phyloP scores from a whole-genome alignment of 306 rosid species.

The Begonia loranthoides region DNA sequence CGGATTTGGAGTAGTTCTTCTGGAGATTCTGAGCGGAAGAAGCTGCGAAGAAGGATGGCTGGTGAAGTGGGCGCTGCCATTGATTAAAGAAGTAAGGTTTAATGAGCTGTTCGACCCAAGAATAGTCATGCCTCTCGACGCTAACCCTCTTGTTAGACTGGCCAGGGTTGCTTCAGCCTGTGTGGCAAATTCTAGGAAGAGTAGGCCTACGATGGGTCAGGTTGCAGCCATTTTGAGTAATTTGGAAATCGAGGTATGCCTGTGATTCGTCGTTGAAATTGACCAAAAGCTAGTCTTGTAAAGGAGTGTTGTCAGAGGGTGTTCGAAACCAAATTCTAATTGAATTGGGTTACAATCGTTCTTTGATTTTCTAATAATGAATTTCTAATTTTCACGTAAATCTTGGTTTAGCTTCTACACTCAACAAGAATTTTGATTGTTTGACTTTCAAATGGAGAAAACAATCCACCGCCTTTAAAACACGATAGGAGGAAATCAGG shows the following conservation, averaged over 20 bases:
- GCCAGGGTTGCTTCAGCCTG: conserved; percentile 84
- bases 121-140: conserved; percentile 31
- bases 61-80: conserved; percentile 68
- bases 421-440: too few relatives aligned
- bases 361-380: too few relatives aligned
- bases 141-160: conserved; percentile 38
- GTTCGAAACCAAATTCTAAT: too few relatives aligned
- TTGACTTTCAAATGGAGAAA: too few relatives aligned
- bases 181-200: conserved; percentile 58
- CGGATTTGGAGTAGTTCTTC: conserved; percentile 67
- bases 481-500: too few relatives aligned
- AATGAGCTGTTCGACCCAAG: conserved; percentile 56
- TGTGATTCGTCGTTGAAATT: conserved; percentile 4
- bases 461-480: too few relatives aligned
- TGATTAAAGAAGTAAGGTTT: conserved; percentile 47
- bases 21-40: conserved; percentile 79
- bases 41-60: conserved; percentile 46
- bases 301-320: too few relatives aligned
- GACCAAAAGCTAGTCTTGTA: too few relatives aligned
- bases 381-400: too few relatives aligned
- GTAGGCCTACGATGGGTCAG: conserved; percentile 60
- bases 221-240: conserved; percentile 57
- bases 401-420: too few relatives aligned
- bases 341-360: too few relatives aligned
- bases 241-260: conserved; percentile 34